Evolutionary conservation across 768 basidiomycete species (phyloP).

Genomic region (Trichaptum fuscoviolaceum): DNA sequence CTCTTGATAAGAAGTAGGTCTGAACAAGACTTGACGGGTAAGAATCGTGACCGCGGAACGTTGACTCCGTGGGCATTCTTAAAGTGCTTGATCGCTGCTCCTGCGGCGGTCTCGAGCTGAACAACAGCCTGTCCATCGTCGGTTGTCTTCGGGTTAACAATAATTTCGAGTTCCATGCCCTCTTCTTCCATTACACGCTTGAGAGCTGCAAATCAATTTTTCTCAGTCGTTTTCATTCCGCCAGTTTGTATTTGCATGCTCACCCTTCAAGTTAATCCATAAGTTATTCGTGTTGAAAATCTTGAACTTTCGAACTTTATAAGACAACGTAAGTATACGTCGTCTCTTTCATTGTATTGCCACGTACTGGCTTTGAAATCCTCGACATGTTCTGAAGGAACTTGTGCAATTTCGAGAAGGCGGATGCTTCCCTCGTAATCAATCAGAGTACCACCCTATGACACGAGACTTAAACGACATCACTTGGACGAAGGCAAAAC

Average conservation of each 20-base stretch:
- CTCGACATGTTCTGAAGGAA: constrained; percentile 65
- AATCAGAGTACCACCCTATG: constrained; percentile 56
- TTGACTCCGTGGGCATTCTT: constrained; percentile 64
- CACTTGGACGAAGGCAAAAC: not conserved
- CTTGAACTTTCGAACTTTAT: constrained; percentile 64
- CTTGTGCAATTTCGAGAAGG: constrained; percentile 74
- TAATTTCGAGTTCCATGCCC: constrained; percentile 72
- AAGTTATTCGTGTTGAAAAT: constrained; percentile 74
- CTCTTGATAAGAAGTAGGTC: constrained; percentile 62
- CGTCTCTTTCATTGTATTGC: not conserved
- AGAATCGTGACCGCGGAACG: constrained; percentile 67
- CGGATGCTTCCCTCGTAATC: constrained; percentile 64
- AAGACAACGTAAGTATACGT: not conserved
- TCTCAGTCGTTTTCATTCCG: not conserved
- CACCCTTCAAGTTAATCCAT: constrained; percentile 48
- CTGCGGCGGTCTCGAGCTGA: constrained; percentile 75
- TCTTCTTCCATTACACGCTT: constrained; percentile 70
- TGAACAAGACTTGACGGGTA: constrained; percentile 61
- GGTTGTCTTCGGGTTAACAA: constrained; percentile 66
- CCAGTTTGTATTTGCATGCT: not conserved
- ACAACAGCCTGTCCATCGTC: constrained; percentile 69
- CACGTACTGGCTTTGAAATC: constrained; percentile 56
- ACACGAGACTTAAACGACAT: not conserved
- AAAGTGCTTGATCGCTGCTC: constrained; percentile 73
- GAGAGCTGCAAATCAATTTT: constrained; percentile 37